A percentile compares a stretch with the other conserved stretches of the same genome.
phyloP scores from a whole-genome alignment of 129 eudicot genomes.

The Artemisia tridentata region DNA sequence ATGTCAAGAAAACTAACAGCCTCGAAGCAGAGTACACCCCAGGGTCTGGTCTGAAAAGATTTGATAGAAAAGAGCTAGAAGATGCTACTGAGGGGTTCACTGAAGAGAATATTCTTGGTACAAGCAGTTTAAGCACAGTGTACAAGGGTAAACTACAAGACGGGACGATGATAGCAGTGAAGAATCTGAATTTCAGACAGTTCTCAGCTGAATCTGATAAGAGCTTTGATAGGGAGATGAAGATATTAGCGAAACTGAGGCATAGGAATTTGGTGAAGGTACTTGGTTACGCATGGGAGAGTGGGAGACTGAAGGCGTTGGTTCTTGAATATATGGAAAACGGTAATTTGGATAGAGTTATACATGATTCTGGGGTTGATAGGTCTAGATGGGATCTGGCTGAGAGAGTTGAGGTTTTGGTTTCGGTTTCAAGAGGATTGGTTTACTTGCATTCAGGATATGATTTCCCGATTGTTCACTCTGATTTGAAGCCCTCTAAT shows the following conservation, averaged over 20 bases:
- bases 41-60: conserved; percentile 49
- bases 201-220: conserved; percentile 63
- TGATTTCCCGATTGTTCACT: conserved; percentile 83
- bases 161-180: conserved; percentile 64
- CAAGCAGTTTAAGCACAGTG: conserved; percentile 74
- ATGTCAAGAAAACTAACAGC: conserved; percentile 10
- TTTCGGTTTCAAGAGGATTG: conserved; percentile 67
- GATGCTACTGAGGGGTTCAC: conserved; percentile 58
- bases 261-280: conserved; percentile 88
- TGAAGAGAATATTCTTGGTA: conserved; percentile 58
- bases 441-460: conserved; percentile 79
- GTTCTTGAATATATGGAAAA: conserved; percentile 92
- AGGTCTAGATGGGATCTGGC: conserved; percentile 49
- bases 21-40: conserved; percentile 38
- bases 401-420: conserved; percentile 52
- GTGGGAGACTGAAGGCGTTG: conserved; percentile 62
- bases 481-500: conserved; percentile 95
- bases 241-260: conserved; percentile 51
- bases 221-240: conserved; percentile 67
- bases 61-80: conserved; percentile 51
- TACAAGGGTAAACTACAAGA: conserved; percentile 75
- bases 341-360: conserved; percentile 66
- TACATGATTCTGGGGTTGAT: conserved; percentile 47
- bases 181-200: conserved; percentile 55
- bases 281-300: conserved; percentile 91